These are phyloP conservation scores for Blastocystis sp. DNA, from an alignment of 352 stramenopile species.

Conservation along the genomic window DNA sequence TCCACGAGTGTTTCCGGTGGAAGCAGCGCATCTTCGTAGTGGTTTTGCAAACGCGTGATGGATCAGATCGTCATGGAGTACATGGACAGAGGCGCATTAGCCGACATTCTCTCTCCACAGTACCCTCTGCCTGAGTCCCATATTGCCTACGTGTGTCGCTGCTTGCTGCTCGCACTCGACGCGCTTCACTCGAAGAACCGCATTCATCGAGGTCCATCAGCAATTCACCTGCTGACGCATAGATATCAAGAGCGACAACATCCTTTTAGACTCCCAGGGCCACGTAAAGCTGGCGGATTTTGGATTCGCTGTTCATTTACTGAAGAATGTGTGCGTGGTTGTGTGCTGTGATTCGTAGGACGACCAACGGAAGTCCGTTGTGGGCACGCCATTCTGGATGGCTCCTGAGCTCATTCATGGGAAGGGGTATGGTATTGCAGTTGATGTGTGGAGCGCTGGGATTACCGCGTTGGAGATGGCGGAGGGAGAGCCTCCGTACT, in stretches of 20 bases:
- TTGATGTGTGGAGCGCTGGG: slow-evolving; percentile 84
- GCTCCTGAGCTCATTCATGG: slow-evolving; percentile 90
- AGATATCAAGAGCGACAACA: slow-evolving; percentile 82
- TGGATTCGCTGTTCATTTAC: slow-evolving; percentile 79
- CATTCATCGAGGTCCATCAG: slow-evolving; percentile 58
- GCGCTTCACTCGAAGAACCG: slow-evolving; percentile 74
- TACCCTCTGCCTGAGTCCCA: slow-evolving; percentile 77
- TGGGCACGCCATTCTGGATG: slow-evolving; percentile 92
- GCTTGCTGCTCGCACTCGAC: slow-evolving; percentile 75
- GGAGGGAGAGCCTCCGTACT: slow-evolving; percentile 86
- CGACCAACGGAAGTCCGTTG: slow-evolving; percentile 81
- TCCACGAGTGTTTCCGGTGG: slow-evolving; percentile 78
- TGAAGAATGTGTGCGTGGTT: slow-evolving; percentile 71
- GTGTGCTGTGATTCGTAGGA: slow-evolving; percentile 20
- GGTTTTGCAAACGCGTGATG: neutral
- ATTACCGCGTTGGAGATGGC: slow-evolving; percentile 89
- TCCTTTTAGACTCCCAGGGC: slow-evolving; percentile 77
- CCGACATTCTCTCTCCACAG: slow-evolving; percentile 80
- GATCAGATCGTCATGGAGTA: slow-evolving; percentile 91
- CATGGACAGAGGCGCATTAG: slow-evolving; percentile 86
- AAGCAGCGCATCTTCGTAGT: slow-evolving; percentile 76
- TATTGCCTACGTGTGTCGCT: slow-evolving; percentile 80
- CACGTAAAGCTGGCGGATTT: slow-evolving; percentile 80
- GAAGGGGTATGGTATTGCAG: slow-evolving; percentile 87
- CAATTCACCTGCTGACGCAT: slow-evolving; percentile 77